A percentile compares a stretch with the other conserved stretches of the same genome.
phyloP scores from a whole-genome alignment of 768 basidiomycete genomes.

The Agaricus subrufescens region DNA sequence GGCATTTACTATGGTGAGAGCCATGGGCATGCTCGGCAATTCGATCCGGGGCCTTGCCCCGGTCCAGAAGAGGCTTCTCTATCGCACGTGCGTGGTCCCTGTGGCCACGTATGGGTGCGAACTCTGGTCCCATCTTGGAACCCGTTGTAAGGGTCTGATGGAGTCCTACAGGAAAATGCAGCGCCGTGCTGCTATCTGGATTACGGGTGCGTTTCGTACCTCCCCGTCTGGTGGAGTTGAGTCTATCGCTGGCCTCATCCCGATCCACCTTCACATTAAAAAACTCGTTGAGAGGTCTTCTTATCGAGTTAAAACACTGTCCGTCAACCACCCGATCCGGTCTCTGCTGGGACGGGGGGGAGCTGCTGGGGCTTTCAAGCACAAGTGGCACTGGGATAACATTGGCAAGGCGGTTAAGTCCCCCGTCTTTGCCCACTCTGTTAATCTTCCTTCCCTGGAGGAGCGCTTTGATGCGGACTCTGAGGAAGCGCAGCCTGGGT shows the following conservation, averaged over 20 bases:
- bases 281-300: not conserved
- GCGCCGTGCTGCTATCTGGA: not conserved
- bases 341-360: too few species aligned
- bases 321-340: too few species aligned
- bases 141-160: not conserved
- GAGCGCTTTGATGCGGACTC: too few species aligned
- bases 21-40: not conserved
- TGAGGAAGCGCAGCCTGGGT: too few species aligned
- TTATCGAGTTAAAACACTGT: too few species aligned
- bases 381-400: too few species aligned
- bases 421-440: too few species aligned
- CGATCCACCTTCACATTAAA: not conserved
- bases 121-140: not conserved
- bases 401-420: too few species aligned
- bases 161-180: not conserved
- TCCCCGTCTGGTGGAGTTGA: not conserved
- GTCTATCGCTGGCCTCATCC: not conserved
- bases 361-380: too few species aligned
- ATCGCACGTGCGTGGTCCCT: not conserved
- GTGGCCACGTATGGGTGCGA: not conserved
- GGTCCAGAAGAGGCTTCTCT: not conserved
- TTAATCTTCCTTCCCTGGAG: too few species aligned
- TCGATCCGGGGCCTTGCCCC: not conserved
- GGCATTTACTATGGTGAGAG: not conserved
- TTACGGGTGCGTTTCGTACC: constrained; percentile 4